Evolutionary conservation across 495 filamentous ascomycete genomes (phyloP), one percentile per base, ranked within the genome.

Genomic region (Lasiosphaeria miniovina): DNA sequence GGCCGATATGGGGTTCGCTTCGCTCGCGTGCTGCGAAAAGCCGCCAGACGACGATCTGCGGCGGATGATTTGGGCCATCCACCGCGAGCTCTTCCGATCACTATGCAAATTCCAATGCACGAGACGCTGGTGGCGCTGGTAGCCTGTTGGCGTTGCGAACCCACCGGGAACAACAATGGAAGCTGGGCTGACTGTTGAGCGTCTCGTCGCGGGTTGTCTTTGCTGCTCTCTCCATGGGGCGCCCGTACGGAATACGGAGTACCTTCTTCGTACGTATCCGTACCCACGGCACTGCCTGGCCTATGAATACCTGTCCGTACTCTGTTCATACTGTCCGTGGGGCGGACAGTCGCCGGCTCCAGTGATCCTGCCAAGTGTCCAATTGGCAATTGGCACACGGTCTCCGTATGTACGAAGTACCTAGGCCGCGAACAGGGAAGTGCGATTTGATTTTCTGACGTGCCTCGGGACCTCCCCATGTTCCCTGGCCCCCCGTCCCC

Each of bases 81-180:
- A 62, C 61, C 33, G 54, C 59, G 24, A 24, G 24, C 24, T 24
- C 24, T 24, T 24, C 24, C 24, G 24, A 24, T 24, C 24, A 24
- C 31, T 45, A 61, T 65, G 62, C 62, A 61, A 53, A 56, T 59
- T 56, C 55, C 55, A 59, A 55, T 56, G 59, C 59, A 54, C 59
- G 59, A 48, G 59, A 53, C 46, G 33, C 36, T 52, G 45, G 63
- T 65, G 59, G 63, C 59, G 56, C 57, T 45, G 54, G 43, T 45
- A 36, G 35, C 36, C 17, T 61, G 36, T 41, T 43, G 9, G 31
- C 24, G 54, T 33, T 12, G 36, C 17, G 7, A 51, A 31, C 6
- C 49, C 11, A 49, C 24, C 32, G 40, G 10, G 40, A 45, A n/a
- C 40, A 45, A 45, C 40, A 45, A 45, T 45, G 3, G 40, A 9